Percentiles rank a stretch among this genome's conserved stretches.
Conservation (phyloP, 371 early-diverging fungal species). For the Paraphysoderma sedebokerense region DNA sequence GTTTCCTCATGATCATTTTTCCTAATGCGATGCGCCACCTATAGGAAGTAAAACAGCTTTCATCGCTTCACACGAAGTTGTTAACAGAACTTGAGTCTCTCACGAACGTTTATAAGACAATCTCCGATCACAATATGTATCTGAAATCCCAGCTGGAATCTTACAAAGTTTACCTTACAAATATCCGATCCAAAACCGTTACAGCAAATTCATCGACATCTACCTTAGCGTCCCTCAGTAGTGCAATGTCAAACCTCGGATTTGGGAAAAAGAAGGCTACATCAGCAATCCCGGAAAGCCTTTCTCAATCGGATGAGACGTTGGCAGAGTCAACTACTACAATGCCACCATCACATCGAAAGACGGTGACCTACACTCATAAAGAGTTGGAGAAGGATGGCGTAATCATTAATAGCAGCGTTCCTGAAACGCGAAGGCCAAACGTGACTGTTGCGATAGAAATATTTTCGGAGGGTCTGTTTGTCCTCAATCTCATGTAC, state of each 20-base stretch:
- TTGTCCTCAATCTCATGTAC: constrained; percentile 72
- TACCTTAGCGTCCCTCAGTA: constrained; percentile 13
- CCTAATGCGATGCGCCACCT: too few species aligned
- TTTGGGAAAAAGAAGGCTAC: constrained; percentile 6
- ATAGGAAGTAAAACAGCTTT: constrained; percentile 71
- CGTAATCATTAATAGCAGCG: constrained; percentile 77
- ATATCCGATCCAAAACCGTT: constrained; percentile 68
- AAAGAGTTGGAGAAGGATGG: constrained; percentile 74
- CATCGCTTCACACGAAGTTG: constrained; percentile 71
- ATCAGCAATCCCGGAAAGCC: constrained; percentile 11
- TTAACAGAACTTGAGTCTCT: constrained; percentile 56
- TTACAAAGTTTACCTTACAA: constrained; percentile 86
- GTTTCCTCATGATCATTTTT: not conserved
- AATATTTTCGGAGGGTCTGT: constrained; percentile 74
- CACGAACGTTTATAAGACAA: constrained; percentile 73
- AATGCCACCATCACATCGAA: not conserved
- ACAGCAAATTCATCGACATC: constrained; percentile 13
- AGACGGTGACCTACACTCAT: constrained; percentile 35
- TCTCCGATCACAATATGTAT: constrained; percentile 85
- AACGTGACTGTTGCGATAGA: constrained; percentile 76
- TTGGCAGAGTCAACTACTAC: not conserved
- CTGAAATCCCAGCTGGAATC: constrained; percentile 71
- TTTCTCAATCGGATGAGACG: constrained; percentile 6
- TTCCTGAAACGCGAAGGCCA: constrained; percentile 73
- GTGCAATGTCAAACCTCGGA: constrained; percentile 8